Evolutionary conservation across 2,329 filamentous ascomycete genomes (phyloP).

Genomic region (Talaromyces atroroseus): DNA sequence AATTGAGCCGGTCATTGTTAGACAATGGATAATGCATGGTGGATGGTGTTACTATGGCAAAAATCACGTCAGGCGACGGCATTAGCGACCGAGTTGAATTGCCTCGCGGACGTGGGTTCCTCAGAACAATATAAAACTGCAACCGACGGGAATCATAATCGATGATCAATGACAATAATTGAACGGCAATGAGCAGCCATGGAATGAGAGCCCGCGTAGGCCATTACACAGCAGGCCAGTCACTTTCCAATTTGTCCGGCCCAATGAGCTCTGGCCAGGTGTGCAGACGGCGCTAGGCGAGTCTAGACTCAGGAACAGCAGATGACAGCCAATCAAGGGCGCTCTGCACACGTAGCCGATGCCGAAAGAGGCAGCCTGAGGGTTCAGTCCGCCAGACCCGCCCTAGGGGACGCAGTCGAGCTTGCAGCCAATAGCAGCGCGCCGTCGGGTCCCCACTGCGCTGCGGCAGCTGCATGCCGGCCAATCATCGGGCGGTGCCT

Average conservation of each 20-base stretch:
- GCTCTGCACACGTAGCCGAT: not conserved
- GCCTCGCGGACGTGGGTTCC: not conserved
- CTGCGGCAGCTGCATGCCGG: not conserved
- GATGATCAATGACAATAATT: too few relatives aligned
- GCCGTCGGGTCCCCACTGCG: not conserved
- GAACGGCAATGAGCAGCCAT: too few relatives aligned
- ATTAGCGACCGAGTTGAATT: not conserved
- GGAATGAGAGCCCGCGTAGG: not conserved
- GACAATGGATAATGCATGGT: not conserved
- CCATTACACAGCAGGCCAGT: not conserved
- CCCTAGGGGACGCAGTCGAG: too few relatives aligned
- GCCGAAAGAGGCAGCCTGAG: too few relatives aligned
- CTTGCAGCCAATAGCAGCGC: not conserved
- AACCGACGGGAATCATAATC: too few relatives aligned
- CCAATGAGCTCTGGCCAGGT: not conserved
- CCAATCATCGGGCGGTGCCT: conserved; percentile 11
- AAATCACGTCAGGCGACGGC: conserved; percentile 4
- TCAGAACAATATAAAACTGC: not conserved
- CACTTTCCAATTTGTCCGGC: not conserved
- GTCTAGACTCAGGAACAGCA: not conserved
- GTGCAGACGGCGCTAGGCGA: not conserved
- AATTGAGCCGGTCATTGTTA: too few relatives aligned
- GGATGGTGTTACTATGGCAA: conserved; percentile 1
- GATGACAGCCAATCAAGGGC: not conserved
- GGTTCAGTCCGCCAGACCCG: too few relatives aligned